Percentiles rank a stretch among this genome's conserved stretches.
phyloP scores from a whole-genome alignment of 2,329 filamentous ascomycete genomes.

The Whalleya microplaca region DNA sequence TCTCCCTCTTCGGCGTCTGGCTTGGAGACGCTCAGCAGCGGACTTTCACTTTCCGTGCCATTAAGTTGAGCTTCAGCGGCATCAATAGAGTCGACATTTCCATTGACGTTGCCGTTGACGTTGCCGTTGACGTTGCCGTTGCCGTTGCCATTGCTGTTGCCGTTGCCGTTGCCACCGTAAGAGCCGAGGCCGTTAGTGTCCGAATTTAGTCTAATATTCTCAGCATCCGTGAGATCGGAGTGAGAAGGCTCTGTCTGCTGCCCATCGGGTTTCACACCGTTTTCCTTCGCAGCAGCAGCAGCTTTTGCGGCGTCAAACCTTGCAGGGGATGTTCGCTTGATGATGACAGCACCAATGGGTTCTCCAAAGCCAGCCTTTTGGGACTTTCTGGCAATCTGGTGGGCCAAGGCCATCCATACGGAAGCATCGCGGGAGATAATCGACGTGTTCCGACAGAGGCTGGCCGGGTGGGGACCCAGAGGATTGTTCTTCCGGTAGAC shows the following conservation, averaged over 20 bases:
- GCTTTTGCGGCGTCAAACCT: constrained; percentile 26
- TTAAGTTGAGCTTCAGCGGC: constrained; percentile 2
- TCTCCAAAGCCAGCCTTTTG: constrained; percentile 64
- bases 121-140: no score
- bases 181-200: constrained; percentile 2
- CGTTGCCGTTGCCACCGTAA: constrained; percentile 1
- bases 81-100: not conserved
- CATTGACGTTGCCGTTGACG: no score
- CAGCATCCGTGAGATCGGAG: constrained; percentile 9
- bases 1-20: constrained; percentile 38
- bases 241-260: constrained; percentile 14
- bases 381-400: constrained; percentile 63
- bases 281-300: constrained; percentile 16
- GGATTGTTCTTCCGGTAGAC: constrained; percentile 88
- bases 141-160: no score
- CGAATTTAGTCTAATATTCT: constrained; percentile 6
- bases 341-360: constrained; percentile 73
- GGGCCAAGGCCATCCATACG: constrained; percentile 70
- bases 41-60: constrained; percentile 7
- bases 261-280: constrained; percentile 29
- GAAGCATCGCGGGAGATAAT: constrained; percentile 68
- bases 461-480: constrained; percentile 79
- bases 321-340: constrained; percentile 57
- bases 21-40: constrained; percentile 4
- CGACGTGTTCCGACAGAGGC: constrained; percentile 70